phyloP scores from a whole-genome alignment of 352 stramenopile species.

The Globisporangium takayamanum region DNA sequence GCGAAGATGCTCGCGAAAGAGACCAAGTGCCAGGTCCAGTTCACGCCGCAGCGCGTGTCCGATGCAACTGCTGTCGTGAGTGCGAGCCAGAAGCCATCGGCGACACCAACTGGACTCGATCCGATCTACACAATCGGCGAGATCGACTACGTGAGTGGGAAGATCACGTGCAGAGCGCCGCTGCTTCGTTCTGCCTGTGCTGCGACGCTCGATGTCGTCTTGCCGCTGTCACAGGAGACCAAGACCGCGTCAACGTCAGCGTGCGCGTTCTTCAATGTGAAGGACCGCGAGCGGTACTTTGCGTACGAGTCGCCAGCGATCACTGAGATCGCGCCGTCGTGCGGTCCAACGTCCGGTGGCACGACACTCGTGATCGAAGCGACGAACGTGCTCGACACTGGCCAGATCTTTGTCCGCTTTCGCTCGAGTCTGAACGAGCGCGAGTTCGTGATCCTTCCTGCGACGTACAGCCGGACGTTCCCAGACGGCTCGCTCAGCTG shows the following conservation, averaged over 20 bases:
- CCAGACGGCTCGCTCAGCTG: conserved; percentile 45
- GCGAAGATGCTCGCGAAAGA: conserved; percentile 45
- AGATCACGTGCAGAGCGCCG: conserved; percentile 47
- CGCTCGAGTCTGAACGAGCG: conserved; percentile 52
- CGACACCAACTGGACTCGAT: conserved; percentile 16
- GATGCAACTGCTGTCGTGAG: background rate
- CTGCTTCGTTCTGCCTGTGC: conserved; percentile 38
- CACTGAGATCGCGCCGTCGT: conserved; percentile 47
- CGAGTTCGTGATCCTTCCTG: conserved; percentile 54
- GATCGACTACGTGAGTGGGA: conserved; percentile 38
- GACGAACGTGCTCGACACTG: conserved; percentile 57
- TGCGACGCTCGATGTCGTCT: conserved; percentile 36
- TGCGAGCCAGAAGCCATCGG: conserved; percentile 11
- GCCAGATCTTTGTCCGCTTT: conserved; percentile 75
- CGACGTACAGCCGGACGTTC: conserved; percentile 45
- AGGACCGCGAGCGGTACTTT: conserved; percentile 55
- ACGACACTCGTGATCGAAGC: conserved; percentile 59
- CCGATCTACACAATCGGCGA: conserved; percentile 33
- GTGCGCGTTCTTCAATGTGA: conserved; percentile 26
- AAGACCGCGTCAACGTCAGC: conserved; percentile 10
- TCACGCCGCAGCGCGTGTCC: conserved; percentile 24
- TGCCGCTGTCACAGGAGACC: conserved; percentile 21
- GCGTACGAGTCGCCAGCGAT: conserved; percentile 69
- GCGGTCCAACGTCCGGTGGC: conserved; percentile 41
- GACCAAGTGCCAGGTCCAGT: conserved; percentile 52